Conservation (phyloP, 129 eudicot genomes). For the Flaveria linearis region DNA sequence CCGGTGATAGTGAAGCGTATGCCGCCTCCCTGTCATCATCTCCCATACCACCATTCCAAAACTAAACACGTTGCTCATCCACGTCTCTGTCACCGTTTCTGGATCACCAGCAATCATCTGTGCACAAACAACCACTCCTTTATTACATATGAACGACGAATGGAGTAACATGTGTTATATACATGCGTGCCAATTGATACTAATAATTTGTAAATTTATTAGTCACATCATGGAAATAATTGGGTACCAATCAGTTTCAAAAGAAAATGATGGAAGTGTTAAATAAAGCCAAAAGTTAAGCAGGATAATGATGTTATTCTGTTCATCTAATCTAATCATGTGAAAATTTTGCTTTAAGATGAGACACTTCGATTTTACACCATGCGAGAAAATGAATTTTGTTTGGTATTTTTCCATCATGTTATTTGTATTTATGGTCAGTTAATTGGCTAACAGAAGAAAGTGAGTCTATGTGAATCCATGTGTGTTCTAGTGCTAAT, state of each 20-base stretch:
- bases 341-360: slow-evolving; percentile 19
- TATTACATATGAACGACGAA: not conserved
- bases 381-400: not conserved
- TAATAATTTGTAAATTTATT: not conserved
- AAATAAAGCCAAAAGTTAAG: slow-evolving; percentile 36
- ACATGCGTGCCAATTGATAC: not conserved
- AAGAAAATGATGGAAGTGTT: slow-evolving; percentile 33
- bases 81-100: slow-evolving; percentile 89
- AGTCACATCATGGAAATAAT: not conserved
- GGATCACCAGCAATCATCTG: slow-evolving; percentile 98
- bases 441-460: not conserved
- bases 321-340: slow-evolving; percentile 43
- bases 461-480: not conserved
- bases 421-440: not conserved
- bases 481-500: not conserved
- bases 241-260: not conserved
- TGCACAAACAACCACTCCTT: not conserved
- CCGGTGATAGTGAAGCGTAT: slow-evolving; percentile 90
- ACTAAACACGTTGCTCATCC: slow-evolving; percentile 98
- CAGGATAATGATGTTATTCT: slow-evolving; percentile 37
- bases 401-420: no score
- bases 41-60: slow-evolving; percentile 98
- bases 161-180: not conserved
- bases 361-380: not conserved
- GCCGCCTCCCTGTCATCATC: slow-evolving; percentile 91